Evolutionary conservation across 202 grass and related monocot species (phyloP).

Genomic region (Bolboschoenoplectus hybrid): DNA sequence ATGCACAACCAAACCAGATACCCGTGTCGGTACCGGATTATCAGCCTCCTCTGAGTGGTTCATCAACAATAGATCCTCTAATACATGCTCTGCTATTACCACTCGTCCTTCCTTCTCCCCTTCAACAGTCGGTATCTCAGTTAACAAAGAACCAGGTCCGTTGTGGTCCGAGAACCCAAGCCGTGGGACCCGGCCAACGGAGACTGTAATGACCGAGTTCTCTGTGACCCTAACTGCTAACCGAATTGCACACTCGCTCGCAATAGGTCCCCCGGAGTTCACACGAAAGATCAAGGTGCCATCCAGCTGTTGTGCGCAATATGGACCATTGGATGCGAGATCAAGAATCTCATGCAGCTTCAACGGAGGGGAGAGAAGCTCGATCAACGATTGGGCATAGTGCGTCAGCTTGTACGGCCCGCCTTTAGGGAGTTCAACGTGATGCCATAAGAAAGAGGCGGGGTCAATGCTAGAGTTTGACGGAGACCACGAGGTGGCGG

Average conservation of each 20-base stretch:
- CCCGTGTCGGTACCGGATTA: constrained; percentile 73
- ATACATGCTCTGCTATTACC: constrained; percentile 70
- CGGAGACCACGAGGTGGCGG: constrained; percentile 49
- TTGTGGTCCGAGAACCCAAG: constrained; percentile 64
- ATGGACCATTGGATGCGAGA: constrained; percentile 75
- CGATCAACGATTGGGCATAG: constrained; percentile 81
- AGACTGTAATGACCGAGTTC: constrained; percentile 76
- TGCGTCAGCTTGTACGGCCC: constrained; percentile 58
- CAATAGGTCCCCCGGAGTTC: constrained; percentile 68
- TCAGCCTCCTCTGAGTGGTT: constrained; percentile 93
- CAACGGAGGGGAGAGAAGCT: constrained; percentile 83
- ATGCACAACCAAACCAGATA: constrained; percentile 88
- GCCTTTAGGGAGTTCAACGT: constrained; percentile 71
- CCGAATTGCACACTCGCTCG: constrained; percentile 73
- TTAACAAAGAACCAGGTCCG: constrained; percentile 65
- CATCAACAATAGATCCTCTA: constrained; percentile 91
- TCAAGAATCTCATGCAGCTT: constrained; percentile 94
- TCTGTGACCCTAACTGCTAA: constrained; percentile 73
- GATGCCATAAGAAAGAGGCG: constrained; percentile 69
- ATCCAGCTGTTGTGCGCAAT: constrained; percentile 54
- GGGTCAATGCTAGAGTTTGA: not conserved
- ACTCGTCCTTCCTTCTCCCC: constrained; percentile 61
- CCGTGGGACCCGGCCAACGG: constrained; percentile 74
- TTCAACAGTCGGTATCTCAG: constrained; percentile 70
- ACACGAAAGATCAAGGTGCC: constrained; percentile 71